Base-by-base conservation (phyloP, 2,329 filamentous ascomycete genomes). In the Diaporthe citri region DNA sequence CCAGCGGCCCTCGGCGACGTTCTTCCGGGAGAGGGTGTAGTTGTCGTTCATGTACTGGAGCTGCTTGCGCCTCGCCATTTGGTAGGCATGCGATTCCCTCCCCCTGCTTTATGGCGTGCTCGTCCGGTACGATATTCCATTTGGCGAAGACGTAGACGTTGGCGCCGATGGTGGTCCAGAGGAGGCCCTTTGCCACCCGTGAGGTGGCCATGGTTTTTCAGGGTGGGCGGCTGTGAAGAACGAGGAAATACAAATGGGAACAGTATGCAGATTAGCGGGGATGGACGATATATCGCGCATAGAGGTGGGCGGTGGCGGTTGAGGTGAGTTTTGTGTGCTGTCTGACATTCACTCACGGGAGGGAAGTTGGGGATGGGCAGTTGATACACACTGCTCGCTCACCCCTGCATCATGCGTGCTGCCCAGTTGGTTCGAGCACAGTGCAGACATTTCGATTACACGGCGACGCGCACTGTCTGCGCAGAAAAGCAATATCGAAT, bases 1-100 rank as follows among this genome's bases (percentile, higher is more conserved):
- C 75, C 76, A 80, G 55, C 79, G 79, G 74, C 79, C 78, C 36
- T 79, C 74, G 41, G 56, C 64, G 17, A 79, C 5, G 60, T 79
- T 80, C 22, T 57, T 62, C 8, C 52, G 70, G 36, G 71, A 77
- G 46, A 80, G 70, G 25, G 77, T 77, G 74, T 72, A 80, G 75
- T 79, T 75, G 17, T 78, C 74, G 22, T n/a, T n/a, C 76, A 79
- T 78, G 67, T 77, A 43, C 12, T 51, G 52, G 51, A 43, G 13
- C n/a, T 55, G 73, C 15, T n/a, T 59, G 4, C 4, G 10, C n/a
- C 55, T 25, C 6, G 67, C 75, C 43, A 60, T 13, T 1, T 56
- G 20, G 55, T 67, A 60, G 43, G 60, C 72, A 8, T 22, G 60
- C 15, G 59, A 60, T 17, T 13, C n/a, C n/a, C 28, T 43, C 10